Evolutionary conservation across 1,284 basidiomycete species (phyloP).

Genomic region (Sparassis latifolia): DNA sequence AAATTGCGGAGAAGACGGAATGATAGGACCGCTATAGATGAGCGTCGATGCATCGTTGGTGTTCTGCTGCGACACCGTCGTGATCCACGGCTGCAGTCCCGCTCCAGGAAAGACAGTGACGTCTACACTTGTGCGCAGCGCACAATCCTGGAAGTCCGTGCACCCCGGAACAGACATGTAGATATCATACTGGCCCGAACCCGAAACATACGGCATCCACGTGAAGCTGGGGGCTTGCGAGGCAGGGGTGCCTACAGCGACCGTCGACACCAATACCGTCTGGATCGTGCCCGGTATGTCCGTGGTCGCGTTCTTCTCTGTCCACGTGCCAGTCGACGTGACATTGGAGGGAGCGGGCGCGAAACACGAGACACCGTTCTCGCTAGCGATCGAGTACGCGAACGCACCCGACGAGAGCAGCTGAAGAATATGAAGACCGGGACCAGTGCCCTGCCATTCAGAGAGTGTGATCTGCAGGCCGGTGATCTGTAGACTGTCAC

Average conservation of each 20-base stretch:
- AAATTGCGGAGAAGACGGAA: constrained; percentile 69
- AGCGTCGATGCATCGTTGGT: constrained; percentile 51
- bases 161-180: constrained; percentile 88
- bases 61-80: constrained; percentile 72
- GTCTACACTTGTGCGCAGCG: constrained; percentile 73
- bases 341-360: constrained; percentile 65
- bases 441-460: constrained; percentile 67
- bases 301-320: constrained; percentile 53
- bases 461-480: constrained; percentile 82
- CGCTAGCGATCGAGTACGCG: constrained; percentile 56
- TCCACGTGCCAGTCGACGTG: constrained; percentile 66
- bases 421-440: constrained; percentile 86
- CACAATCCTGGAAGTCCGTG: constrained; percentile 73
- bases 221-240: constrained; percentile 70
- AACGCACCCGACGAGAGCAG: constrained; percentile 88
- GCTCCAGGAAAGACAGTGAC: constrained; percentile 79
- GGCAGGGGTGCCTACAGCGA: constrained; percentile 59
- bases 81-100: constrained; percentile 57
- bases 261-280: constrained; percentile 64
- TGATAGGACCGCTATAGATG: constrained; percentile 80
- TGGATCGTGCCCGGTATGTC: constrained; percentile 76
- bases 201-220: constrained; percentile 87
- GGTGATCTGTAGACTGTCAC: constrained; percentile 56
- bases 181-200: constrained; percentile 82
- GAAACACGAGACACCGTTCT: constrained; percentile 72